Percentiles rank a stretch among this genome's conserved stretches.
Conservation (phyloP, 768 basidiomycete species). For the Boletus speciosus region DNA sequence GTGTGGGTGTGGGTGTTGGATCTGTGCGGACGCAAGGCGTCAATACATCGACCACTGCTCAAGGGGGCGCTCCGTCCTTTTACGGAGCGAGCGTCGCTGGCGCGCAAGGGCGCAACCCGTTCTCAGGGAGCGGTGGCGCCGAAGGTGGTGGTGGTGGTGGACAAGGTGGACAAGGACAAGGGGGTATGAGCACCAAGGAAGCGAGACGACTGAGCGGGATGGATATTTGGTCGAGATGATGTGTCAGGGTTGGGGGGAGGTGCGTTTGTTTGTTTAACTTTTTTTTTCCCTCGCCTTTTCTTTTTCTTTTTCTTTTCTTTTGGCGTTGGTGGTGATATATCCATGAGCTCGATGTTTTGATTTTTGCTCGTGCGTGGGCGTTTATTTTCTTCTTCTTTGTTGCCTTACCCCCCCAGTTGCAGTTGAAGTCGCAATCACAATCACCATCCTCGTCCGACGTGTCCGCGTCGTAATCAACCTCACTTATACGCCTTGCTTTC, state of each 20-base stretch:
- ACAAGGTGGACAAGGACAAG: conserved; percentile 23
- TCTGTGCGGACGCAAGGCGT: conserved; percentile 44
- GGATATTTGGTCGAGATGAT: conserved; percentile 75
- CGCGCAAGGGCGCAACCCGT: conserved; percentile 40
- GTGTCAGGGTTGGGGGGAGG: neutral
- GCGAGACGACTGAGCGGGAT: conserved; percentile 58
- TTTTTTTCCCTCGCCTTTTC: neutral
- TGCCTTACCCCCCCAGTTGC: neutral
- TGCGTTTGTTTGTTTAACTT: neutral
- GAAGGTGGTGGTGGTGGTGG: conserved; percentile 19
- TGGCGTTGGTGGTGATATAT: conserved; percentile 7
- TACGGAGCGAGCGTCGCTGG: conserved; percentile 62
- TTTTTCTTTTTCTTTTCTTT: neutral
- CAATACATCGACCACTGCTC: conserved; percentile 6
- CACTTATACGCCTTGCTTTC: neutral
- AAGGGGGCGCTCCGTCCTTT: conserved; percentile 46
- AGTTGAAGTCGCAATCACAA: too few species aligned
- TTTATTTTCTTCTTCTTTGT: neutral
- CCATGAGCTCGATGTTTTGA: conserved; percentile 10
- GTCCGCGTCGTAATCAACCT: neutral
- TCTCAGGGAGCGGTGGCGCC: conserved; percentile 33
- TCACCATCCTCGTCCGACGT: neutral
- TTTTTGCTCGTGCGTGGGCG: neutral
- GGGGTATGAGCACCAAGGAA: conserved; percentile 47
- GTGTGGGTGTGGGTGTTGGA: conserved; percentile 14